These are phyloP conservation scores for Hyphopichia wangnamkhiaoensis DNA, from an alignment of 1,139 yeast genomes.

Conservation along the genomic window DNA sequence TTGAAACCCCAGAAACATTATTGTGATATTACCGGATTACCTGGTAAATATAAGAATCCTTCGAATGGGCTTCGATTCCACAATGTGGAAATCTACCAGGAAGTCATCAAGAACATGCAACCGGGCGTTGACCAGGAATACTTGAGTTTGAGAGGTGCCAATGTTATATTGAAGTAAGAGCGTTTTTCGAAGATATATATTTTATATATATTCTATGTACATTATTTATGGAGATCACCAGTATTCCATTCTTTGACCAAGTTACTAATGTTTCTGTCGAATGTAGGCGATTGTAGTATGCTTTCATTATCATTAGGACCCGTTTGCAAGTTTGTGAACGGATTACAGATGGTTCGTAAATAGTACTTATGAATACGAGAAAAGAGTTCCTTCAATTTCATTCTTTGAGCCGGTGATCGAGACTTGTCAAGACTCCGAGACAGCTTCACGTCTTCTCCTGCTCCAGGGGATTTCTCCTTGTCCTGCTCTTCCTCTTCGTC, in stretches of 20 bases:
- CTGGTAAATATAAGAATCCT: constrained; percentile 75
- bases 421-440: not conserved
- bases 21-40: constrained; percentile 93
- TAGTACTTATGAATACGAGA: constrained; percentile 49
- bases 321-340: constrained; percentile 42
- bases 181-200: too few species aligned
- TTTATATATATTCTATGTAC: not conserved
- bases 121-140: constrained; percentile 95
- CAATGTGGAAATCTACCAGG: constrained; percentile 80
- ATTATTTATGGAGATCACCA: not conserved
- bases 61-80: constrained; percentile 76
- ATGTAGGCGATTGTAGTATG: constrained; percentile 31
- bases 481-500: constrained; percentile 3
- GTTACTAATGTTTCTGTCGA: constrained; percentile 37
- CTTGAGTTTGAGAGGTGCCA: constrained; percentile 83
- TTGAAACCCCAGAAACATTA: constrained; percentile 77
- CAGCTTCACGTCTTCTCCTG: not conserved
- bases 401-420: not conserved
- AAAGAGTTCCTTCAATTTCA: constrained; percentile 32
- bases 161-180: constrained; percentile 65
- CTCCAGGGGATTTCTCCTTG: not conserved
- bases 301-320: constrained; percentile 26
- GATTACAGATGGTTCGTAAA: constrained; percentile 55
- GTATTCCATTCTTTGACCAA: constrained; percentile 38
- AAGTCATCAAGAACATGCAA: constrained; percentile 75